These are phyloP conservation scores for Castanea crenata DNA, from an alignment of 306 rosid genomes.

Conservation along the genomic window DNA sequence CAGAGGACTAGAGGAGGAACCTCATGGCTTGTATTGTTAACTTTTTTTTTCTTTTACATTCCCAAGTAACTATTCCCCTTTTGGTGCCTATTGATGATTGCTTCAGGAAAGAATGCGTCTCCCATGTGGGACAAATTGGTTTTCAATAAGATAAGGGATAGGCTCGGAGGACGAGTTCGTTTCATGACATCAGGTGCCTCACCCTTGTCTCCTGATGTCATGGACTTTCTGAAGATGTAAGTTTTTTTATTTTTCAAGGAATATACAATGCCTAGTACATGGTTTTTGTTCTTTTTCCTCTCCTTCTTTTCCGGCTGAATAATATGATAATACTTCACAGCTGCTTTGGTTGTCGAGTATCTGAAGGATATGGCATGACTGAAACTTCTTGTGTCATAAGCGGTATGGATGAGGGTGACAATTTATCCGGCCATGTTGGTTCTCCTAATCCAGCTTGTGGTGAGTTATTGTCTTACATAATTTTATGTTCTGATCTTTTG, in stretches of 20 bases:
- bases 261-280: slow-evolving; percentile 13
- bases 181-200: slow-evolving; percentile 91
- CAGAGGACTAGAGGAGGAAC: background rate
- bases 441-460: slow-evolving; percentile 93
- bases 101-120: slow-evolving; percentile 82
- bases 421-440: slow-evolving; percentile 82
- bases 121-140: slow-evolving; percentile 97
- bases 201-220: slow-evolving; percentile 90
- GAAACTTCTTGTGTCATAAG: slow-evolving; percentile 88
- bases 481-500: background rate
- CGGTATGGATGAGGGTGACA: slow-evolving; percentile 63
- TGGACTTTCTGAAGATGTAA: slow-evolving; percentile 96
- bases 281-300: background rate
- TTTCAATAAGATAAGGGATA: slow-evolving; percentile 91
- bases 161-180: slow-evolving; percentile 96
- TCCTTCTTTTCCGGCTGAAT: slow-evolving; percentile 19
- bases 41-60: background rate
- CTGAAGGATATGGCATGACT: slow-evolving; percentile 99
- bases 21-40: background rate
- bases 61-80: background rate
- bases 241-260: slow-evolving; percentile 23
- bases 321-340: slow-evolving; percentile 41
- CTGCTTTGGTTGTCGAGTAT: slow-evolving; percentile 79
- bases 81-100: slow-evolving; percentile 1
- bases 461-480: slow-evolving; percentile 46